A percentile compares a stretch with the other conserved stretches of the same genome.
These are phyloP conservation scores for Diplodia corticola DNA, from an alignment of 2,329 filamentous ascomycete genomes.

Conservation along the genomic window DNA sequence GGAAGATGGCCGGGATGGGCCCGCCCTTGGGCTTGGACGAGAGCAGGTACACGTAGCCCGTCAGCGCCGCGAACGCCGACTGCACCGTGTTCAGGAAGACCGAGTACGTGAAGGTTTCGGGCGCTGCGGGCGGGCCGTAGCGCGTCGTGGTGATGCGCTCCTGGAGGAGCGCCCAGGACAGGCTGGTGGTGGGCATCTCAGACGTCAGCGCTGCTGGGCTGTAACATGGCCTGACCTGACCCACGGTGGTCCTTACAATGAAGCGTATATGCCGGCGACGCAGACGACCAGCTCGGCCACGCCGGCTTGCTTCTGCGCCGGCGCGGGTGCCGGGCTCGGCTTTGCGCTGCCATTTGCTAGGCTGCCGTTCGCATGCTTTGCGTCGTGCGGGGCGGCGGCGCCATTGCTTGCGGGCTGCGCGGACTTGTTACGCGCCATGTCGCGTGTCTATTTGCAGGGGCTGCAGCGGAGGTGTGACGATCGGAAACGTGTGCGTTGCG, in stretches of 20 bases:
- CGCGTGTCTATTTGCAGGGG: neutral
- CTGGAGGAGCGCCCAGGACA: slow-evolving; percentile 95
- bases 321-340: slow-evolving; percentile 32
- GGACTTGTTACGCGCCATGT: slow-evolving; percentile 36
- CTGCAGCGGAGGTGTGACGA: slow-evolving; percentile 4
- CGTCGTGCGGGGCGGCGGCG: slow-evolving; percentile 28
- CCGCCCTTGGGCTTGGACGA: slow-evolving; percentile 57
- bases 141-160: slow-evolving; percentile 94
- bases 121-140: slow-evolving; percentile 64
- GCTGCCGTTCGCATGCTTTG: slow-evolving; percentile 27
- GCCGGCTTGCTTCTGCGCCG: slow-evolving; percentile 52
- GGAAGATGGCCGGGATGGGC: slow-evolving; percentile 66
- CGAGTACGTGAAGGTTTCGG: slow-evolving; percentile 84
- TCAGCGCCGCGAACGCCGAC: slow-evolving; percentile 80
- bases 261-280: slow-evolving; percentile 93
- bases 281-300: slow-evolving; percentile 77
- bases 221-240: neutral
- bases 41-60: slow-evolving; percentile 78
- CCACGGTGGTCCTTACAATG: slow-evolving; percentile 65
- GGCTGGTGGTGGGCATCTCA: slow-evolving; percentile 44
- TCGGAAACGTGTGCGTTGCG: neutral
- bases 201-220: neutral
- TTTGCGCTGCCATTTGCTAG: slow-evolving; percentile 35
- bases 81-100: slow-evolving; percentile 97
- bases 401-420: slow-evolving; percentile 30